A percentile compares a stretch with the other conserved stretches of the same genome.
These are phyloP conservation scores for Cylindrotheca closterium DNA, from an alignment of 108 stramenopile species.

Conservation along the genomic window DNA sequence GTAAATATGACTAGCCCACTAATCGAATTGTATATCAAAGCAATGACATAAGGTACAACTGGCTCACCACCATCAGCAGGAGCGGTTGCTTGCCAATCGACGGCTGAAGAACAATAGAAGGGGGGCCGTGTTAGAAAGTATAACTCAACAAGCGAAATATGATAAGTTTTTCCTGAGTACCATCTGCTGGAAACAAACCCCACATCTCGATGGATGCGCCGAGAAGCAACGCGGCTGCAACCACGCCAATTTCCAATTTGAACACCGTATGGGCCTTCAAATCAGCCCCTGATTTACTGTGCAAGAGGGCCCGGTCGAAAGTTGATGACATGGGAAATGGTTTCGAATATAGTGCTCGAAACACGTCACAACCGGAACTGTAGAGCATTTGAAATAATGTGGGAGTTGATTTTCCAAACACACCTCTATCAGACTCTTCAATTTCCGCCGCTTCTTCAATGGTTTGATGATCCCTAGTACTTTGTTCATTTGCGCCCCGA, in stretches of 20 bases:
- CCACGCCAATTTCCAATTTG: slow-evolving; percentile 10
- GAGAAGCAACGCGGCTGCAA: slow-evolving; percentile 9
- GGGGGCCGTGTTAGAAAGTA: too few species aligned
- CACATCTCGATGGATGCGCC: slow-evolving; percentile 17
- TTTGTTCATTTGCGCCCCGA: too few species aligned
- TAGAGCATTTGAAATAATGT: not conserved
- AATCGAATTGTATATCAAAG: not conserved
- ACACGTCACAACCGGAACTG: not conserved
- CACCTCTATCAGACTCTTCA: not conserved
- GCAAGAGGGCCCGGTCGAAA: slow-evolving; percentile 11
- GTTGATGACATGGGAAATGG: not conserved
- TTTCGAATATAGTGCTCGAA: not conserved
- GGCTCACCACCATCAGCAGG: not conserved
- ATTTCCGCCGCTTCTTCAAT: too few species aligned
- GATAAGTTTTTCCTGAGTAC: too few species aligned
- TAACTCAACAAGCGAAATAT: too few species aligned
- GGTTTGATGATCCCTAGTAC: too few species aligned
- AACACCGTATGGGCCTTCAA: slow-evolving; percentile 20
- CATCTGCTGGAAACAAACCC: slow-evolving; percentile 16
- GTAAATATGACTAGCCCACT: not conserved
- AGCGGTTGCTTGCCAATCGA: not conserved
- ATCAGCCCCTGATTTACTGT: slow-evolving; percentile 9
- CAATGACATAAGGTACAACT: not conserved
- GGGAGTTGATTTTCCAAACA: not conserved
- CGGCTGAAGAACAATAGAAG: too few species aligned